A percentile compares a stretch with the other conserved stretches of the same genome.
Evolutionary conservation across 306 rosid species (phyloP).

Genomic region (Begonia fuchsioides): DNA sequence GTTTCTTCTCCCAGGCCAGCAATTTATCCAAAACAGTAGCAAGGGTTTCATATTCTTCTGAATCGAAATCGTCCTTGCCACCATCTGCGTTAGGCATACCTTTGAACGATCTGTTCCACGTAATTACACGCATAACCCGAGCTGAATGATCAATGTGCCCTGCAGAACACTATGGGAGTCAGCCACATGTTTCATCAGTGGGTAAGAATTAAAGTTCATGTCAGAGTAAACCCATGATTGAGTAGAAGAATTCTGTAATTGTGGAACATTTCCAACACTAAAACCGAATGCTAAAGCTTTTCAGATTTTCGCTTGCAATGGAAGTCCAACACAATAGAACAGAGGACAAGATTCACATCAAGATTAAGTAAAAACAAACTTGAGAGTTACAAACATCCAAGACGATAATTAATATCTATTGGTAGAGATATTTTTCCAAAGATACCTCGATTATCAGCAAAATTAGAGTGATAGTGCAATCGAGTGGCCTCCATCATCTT

Average conservation of each 20-base stretch:
- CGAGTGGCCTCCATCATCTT: slow-evolving; percentile 87
- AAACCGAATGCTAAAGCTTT: background rate
- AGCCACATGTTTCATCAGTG: no score
- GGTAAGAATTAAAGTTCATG: no score
- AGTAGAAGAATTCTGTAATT: background rate
- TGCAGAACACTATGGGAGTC: slow-evolving; percentile 23
- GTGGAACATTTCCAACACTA: background rate
- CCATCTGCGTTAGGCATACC: slow-evolving; percentile 63
- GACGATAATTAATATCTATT: no score
- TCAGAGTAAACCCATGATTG: no score
- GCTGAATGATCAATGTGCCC: slow-evolving; percentile 86
- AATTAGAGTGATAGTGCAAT: slow-evolving; percentile 81
- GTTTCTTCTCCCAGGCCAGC: slow-evolving; percentile 91
- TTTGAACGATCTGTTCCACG: slow-evolving; percentile 60
- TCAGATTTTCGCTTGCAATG: background rate
- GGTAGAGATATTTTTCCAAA: background rate
- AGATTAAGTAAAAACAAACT: no score
- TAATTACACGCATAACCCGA: slow-evolving; percentile 73
- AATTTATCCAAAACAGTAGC: slow-evolving; percentile 78
- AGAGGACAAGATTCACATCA: no score
- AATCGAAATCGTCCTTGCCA: slow-evolving; percentile 54
- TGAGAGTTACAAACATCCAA: no score
- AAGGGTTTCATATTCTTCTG: slow-evolving; percentile 67
- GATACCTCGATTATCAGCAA: slow-evolving; percentile 72
- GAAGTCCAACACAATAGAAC: background rate